Evolutionary conservation across 371 early-diverging fungal genomes (phyloP), one percentile per base, ranked within the genome.

Genomic region (Polyrhizophydium stewartii): DNA sequence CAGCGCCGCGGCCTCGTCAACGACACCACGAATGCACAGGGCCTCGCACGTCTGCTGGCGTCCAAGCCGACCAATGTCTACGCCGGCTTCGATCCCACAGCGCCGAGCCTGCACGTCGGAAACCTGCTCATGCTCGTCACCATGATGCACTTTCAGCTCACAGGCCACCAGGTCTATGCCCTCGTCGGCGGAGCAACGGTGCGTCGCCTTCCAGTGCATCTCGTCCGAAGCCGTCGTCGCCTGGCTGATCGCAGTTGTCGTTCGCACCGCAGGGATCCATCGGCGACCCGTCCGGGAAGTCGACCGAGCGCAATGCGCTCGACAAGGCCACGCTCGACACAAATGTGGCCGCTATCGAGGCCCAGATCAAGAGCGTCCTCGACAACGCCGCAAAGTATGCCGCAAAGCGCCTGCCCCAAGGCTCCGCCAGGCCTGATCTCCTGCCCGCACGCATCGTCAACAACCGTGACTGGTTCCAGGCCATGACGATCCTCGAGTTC

Each of bases 1-100:
- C n/a, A 62, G 38, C 22, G 32, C 17, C 62, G 70, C 49, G 61
- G 63, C 2, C 65, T 69, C 25, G 27, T 62, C 46, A 49, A 61
- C 17, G 60, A 43, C 41, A 31, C 59, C 32, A 69, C 70, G 17
- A 65, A 64, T 62, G 59, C 52, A 5, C 3, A 2, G 33, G 30
- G 38, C 31, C 12, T 45, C 49, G 37, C 33, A 6, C 32, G n/a
- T 27, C 58, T 60, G n/a, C 56, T 70, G 24, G 0, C 31, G 19
- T n/a, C 24, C 5, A 12, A 30, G 24, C 46, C 38, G 30, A 58
- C 67, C 0, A 37, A 55, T 13, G 66, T 93, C 30, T 96, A 96
- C 69, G 87, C 88, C 66, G 97, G 97, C 35, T 89, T 96, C n/a
- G 96, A 96, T 72, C 97, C 97, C 9, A 96, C 94, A 0, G 97